A percentile compares a stretch with the other conserved stretches of the same genome.
These are phyloP conservation scores for Hericium alpestre DNA, from an alignment of 768 basidiomycete species.

Conservation along the genomic window DNA sequence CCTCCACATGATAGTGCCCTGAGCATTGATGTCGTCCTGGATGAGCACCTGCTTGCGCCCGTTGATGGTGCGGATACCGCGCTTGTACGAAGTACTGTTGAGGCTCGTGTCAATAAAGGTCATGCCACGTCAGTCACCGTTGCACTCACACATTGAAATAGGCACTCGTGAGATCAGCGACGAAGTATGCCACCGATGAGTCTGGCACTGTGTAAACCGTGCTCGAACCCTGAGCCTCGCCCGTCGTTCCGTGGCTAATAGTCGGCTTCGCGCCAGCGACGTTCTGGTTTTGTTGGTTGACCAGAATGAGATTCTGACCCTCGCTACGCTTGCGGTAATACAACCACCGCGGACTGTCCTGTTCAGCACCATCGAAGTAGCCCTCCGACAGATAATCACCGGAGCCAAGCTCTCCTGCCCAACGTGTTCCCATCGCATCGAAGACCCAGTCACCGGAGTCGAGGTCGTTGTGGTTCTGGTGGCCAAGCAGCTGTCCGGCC, in stretches of 20 bases:
- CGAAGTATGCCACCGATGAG: conserved; percentile 73
- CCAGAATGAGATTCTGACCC: conserved; percentile 89
- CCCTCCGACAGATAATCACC: conserved; percentile 66
- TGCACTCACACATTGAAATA: conserved; percentile 60
- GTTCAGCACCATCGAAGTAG: conserved; percentile 72
- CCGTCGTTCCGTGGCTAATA: conserved; percentile 41
- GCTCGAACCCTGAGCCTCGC: conserved; percentile 66
- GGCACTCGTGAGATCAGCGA: conserved; percentile 65
- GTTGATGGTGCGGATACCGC: conserved; percentile 81
- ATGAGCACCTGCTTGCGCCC: conserved; percentile 78
- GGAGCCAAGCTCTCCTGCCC: conserved; percentile 91
- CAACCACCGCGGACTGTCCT: conserved; percentile 66
- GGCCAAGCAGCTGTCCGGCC: conserved; percentile 66
- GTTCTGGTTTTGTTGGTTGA: conserved; percentile 70
- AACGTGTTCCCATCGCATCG: conserved; percentile 86
- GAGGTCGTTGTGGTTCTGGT: conserved; percentile 92
- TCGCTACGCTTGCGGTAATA: conserved; percentile 97
- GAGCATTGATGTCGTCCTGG: conserved; percentile 78
- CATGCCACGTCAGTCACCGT: not conserved
- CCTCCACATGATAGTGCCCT: conserved; percentile 66
- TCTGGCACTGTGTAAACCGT: conserved; percentile 56
- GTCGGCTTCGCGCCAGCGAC: conserved; percentile 52
- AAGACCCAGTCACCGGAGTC: conserved; percentile 93
- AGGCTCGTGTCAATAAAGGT: conserved; percentile 10
- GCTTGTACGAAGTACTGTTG: conserved; percentile 57